phyloP scores from a whole-genome alignment of 768 basidiomycete genomes.

The Boletales sp. region DNA sequence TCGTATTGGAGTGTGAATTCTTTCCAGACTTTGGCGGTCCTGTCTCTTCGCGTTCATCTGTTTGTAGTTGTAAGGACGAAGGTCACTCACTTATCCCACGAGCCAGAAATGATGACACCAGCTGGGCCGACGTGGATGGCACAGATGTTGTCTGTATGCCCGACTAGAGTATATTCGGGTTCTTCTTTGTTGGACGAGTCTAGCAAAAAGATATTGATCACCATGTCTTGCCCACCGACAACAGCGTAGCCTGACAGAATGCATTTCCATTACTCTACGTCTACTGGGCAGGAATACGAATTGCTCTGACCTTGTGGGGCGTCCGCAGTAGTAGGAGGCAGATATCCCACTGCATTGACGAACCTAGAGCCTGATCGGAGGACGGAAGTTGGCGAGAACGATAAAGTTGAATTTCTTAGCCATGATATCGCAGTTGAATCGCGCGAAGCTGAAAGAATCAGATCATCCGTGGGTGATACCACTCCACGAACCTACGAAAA shows the following conservation, averaged over 20 bases:
- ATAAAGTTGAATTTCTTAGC: conserved; percentile 49
- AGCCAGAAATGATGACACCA: conserved; percentile 86
- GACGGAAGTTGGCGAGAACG: conserved; percentile 53
- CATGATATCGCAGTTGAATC: conserved; percentile 90
- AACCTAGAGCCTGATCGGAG: conserved; percentile 67
- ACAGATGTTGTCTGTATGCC: conserved; percentile 90
- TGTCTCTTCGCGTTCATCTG: conserved; percentile 30
- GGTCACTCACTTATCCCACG: conserved; percentile 86
- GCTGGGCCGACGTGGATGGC: conserved; percentile 66
- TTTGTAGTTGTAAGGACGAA: background rate
- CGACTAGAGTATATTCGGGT: conserved; percentile 78
- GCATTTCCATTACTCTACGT: background rate
- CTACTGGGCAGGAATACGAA: background rate
- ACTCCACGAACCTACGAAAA: conserved; percentile 74
- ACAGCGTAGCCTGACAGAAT: conserved; percentile 66
- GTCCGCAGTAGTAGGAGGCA: conserved; percentile 63
- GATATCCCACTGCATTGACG: conserved; percentile 79
- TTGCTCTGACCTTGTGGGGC: conserved; percentile 61
- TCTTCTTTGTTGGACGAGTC: conserved; percentile 54
- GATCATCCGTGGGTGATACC: conserved; percentile 66
- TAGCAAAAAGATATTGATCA: conserved; percentile 80
- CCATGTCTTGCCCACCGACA: conserved; percentile 85
- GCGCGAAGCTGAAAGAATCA: conserved; percentile 87
- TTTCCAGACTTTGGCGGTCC: conserved; percentile 94
- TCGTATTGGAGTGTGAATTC: conserved; percentile 68